Evolutionary conservation across 2,329 filamentous ascomycete genomes (phyloP), one percentile per base, ranked within the genome.

Genomic region (Phyllachora maydis): DNA sequence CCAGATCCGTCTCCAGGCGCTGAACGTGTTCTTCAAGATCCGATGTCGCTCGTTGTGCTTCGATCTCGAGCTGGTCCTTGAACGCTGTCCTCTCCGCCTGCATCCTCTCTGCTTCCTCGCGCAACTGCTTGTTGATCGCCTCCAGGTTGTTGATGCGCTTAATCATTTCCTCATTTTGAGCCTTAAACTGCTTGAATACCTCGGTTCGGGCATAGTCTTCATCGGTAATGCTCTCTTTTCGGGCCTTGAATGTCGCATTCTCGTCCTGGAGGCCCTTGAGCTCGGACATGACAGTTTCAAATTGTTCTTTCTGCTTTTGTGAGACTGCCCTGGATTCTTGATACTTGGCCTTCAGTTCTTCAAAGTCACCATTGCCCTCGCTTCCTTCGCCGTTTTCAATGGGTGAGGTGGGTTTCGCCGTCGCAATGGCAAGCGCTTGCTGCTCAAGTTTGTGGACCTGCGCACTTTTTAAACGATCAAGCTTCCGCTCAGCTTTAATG

Each of bases 151-250:
- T 98, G 39, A 92, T 71, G 18, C 81, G 72, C 45, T 79, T 85
- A 35, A 93, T 81, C 6, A 91, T 65, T 36, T 95, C 85, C 39
- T 95, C 88, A 37, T 90, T 78, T 38, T 93, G 81, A 13, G 64
- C 65, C 49, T 83, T 90, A 40, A 93, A 64, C 31, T 77, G 69
- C 49, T 92, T 95, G 60, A 92, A 98, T 3, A 92, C 61, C 37
- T 93, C 82, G 4, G 82, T 92, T 27, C 81, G 71, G 19, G 82
- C 72, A 41, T 90, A 95, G 37, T 98, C 88, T 31, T 98, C 88
- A 38, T 98, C 88, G 0, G 77, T 75, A 21, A 83, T 54, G 26
- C 65, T 71, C 9, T 78, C 70, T 22, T 77, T 57, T 42, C 71
- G 60, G 10, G 54, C 49, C 37, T 59, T 82, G 16, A 85, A 52